phyloP scores from a whole-genome alignment of 331 rosid genomes.

The Cydonia oblonga region DNA sequence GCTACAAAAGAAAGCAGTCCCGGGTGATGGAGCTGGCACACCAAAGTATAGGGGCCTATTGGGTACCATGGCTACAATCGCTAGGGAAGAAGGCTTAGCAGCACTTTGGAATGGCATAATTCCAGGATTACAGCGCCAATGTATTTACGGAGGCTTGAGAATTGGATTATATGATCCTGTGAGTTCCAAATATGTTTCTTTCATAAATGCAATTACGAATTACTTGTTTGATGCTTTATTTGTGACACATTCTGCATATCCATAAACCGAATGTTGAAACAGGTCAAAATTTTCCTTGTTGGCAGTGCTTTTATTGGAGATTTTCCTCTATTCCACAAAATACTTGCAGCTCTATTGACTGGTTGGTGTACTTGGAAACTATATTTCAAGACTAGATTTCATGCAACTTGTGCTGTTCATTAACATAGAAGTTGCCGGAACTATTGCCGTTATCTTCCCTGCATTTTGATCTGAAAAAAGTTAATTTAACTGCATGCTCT shows the following conservation, averaged over 20 bases:
- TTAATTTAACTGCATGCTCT: not conserved
- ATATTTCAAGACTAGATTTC: not conserved
- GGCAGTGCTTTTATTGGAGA: conserved; percentile 81
- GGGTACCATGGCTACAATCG: conserved; percentile 66
- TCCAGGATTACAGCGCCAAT: conserved; percentile 95
- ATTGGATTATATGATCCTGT: conserved; percentile 94
- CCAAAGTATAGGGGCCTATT: conserved; percentile 68
- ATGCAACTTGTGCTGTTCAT: not conserved
- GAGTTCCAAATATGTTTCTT: conserved; percentile 37
- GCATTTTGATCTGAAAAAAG: not conserved
- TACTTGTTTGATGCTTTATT: not conserved
- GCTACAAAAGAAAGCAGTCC: conserved; percentile 63
- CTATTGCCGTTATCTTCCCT: not conserved
- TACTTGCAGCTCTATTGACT: conserved; percentile 81
- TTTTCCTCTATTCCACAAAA: conserved; percentile 65
- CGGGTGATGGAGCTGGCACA: conserved; percentile 29
- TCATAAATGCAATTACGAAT: conserved; percentile 8
- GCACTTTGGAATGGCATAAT: conserved; percentile 90
- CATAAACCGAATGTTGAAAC: conserved; percentile 37
- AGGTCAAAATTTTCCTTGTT: conserved; percentile 80
- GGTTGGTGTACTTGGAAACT: conserved; percentile 39
- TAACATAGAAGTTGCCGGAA: not conserved
- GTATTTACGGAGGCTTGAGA: conserved; percentile 90
- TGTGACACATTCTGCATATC: conserved; percentile 26
- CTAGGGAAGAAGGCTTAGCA: conserved; percentile 79